Conservation (phyloP, 2,329 filamentous ascomycete genomes). For the Penicillium sp. region DNA sequence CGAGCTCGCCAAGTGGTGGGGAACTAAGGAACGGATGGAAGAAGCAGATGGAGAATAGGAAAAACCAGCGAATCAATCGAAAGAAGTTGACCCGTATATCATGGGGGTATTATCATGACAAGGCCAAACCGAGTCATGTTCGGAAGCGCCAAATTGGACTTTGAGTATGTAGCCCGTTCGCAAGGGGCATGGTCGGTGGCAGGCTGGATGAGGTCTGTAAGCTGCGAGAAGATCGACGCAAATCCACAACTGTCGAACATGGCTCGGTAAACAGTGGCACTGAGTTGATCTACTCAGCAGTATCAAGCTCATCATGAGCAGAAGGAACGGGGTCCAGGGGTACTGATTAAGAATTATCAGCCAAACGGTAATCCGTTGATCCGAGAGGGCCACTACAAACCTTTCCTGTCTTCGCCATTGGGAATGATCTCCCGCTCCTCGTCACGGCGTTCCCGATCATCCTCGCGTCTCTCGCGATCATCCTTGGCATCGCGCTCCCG, state of each 20-base stretch:
- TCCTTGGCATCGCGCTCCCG: constrained; percentile 28
- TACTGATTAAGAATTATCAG: constrained; percentile 36
- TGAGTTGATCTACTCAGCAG: constrained; percentile 68
- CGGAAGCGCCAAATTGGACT: background rate
- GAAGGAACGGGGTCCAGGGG: constrained; percentile 76
- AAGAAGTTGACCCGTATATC: background rate
- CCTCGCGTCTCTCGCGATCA: constrained; percentile 30
- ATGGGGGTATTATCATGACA: background rate
- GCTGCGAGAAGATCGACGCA: background rate
- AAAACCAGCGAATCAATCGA: background rate
- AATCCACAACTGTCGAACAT: background rate
- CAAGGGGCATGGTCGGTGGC: background rate
- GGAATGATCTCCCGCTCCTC: constrained; percentile 74
- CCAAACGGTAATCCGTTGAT: background rate
- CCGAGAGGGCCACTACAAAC: constrained; percentile 50
- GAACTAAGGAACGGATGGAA: background rate
- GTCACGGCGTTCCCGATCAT: constrained; percentile 65
- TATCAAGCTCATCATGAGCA: constrained; percentile 91
- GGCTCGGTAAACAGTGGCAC: constrained; percentile 12
- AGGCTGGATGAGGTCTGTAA: background rate
- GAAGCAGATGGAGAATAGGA: background rate
- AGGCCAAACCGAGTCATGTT: background rate
- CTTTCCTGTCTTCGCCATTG: constrained; percentile 89
- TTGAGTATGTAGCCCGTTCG: background rate
- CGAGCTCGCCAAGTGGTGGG: background rate